Conservation (phyloP, 1,284 basidiomycete genomes). For the Fomitiporia mediterranea region DNA sequence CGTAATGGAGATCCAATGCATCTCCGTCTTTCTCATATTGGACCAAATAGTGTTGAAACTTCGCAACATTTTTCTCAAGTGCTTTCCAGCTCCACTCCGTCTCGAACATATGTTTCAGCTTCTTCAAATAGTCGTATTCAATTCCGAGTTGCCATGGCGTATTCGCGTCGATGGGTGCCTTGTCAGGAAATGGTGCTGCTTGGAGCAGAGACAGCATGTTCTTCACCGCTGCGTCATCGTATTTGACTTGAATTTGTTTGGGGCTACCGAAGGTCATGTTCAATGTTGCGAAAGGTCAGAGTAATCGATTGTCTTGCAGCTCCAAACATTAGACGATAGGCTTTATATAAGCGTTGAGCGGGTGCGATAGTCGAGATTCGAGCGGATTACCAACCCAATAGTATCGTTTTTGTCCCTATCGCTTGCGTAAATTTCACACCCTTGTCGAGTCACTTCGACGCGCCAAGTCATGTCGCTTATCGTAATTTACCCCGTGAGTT, state of each 20-base stretch:
- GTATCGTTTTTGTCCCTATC: no score
- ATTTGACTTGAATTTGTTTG: constrained; percentile 1
- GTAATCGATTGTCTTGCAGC: no score
- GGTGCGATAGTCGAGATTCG: no score
- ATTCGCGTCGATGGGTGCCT: constrained; percentile 16
- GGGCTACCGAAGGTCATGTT: constrained; percentile 13
- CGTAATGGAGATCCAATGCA: constrained; percentile 22
- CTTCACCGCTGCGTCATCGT: background rate
- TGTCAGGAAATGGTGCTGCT: constrained; percentile 9
- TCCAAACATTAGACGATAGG: no score
- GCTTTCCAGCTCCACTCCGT: constrained; percentile 18
- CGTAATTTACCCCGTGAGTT: no score
- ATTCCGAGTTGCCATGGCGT: constrained; percentile 21
- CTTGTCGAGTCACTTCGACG: no score
- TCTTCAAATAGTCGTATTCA: constrained; percentile 18
- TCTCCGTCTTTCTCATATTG: constrained; percentile 20
- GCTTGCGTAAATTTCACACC: no score
- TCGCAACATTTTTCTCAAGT: constrained; percentile 17
- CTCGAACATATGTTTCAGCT: constrained; percentile 20
- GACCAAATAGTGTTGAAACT: constrained; percentile 21
- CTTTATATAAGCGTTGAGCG: no score
- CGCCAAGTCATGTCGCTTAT: no score
- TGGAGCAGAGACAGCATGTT: constrained; percentile 12
- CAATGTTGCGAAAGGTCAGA: no score
- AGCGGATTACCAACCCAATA: no score